phyloP scores from a whole-genome alignment of 2,329 filamentous ascomycete species.

The Nakataea oryzae region DNA sequence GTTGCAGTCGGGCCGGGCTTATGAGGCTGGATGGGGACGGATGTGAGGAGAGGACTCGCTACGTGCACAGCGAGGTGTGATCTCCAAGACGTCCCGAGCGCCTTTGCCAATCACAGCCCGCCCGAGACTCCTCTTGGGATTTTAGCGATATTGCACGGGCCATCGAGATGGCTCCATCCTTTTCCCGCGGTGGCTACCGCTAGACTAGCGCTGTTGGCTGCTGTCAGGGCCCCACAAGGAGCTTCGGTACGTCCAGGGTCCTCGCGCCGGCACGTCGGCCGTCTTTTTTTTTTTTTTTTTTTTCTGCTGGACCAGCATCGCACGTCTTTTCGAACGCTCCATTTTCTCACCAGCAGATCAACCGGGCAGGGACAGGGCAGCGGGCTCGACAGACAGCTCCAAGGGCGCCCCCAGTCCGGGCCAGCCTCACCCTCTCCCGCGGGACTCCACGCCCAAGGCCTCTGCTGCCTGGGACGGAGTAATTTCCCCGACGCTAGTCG shows the following conservation, averaged over 20 bases:
- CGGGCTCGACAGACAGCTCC: too few relatives aligned
- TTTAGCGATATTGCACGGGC: neutral
- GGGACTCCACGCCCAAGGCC: too few relatives aligned
- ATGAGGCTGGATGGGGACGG: neutral
- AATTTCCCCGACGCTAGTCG: neutral
- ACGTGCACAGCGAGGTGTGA: neutral
- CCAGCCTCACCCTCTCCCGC: neutral
- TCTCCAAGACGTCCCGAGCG: neutral
- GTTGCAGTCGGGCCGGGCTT: neutral
- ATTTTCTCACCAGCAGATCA: too few relatives aligned
- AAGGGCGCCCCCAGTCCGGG: neutral
- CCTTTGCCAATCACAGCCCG: too few relatives aligned
- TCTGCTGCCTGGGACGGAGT: neutral
- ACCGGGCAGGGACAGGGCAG: too few relatives aligned
- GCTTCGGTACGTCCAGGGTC: neutral
- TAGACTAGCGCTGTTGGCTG: neutral
- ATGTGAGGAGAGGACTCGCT: neutral
- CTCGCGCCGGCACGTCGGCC: too few relatives aligned
- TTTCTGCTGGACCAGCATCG: too few relatives aligned
- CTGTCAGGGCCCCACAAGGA: neutral
- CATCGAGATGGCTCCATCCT: neutral
- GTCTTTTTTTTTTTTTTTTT: too few relatives aligned
- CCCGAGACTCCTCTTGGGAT: neutral
- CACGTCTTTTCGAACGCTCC: too few relatives aligned
- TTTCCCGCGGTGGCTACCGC: neutral